phyloP scores from a whole-genome alignment of 1,139 yeast genomes.

The Geotrichum bryndzae region DNA sequence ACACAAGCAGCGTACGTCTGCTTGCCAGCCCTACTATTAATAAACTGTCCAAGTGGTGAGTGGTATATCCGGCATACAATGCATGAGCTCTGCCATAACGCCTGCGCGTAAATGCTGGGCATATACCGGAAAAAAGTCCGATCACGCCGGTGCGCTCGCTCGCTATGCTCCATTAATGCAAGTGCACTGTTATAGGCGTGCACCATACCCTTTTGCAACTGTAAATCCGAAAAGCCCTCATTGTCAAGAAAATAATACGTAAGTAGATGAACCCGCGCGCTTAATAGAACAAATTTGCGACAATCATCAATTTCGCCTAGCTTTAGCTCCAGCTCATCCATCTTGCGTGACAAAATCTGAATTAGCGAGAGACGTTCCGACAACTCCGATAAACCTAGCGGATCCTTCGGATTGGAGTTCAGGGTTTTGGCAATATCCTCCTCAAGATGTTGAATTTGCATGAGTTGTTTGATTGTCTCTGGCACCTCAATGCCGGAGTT shows the following conservation, averaged over 20 bases:
- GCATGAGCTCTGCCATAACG: constrained; percentile 88
- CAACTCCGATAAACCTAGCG: constrained; percentile 56
- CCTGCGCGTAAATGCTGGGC: constrained; percentile 76
- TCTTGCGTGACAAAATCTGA: constrained; percentile 60
- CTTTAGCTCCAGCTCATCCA: constrained; percentile 67
- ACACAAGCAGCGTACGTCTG: constrained; percentile 66
- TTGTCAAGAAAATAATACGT: constrained; percentile 76
- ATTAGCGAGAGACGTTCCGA: constrained; percentile 69
- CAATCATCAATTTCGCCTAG: constrained; percentile 53
- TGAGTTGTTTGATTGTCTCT: constrained; percentile 58
- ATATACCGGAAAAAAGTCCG: constrained; percentile 63
- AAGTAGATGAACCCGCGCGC: constrained; percentile 71
- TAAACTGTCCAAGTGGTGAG: constrained; percentile 57
- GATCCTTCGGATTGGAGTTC: constrained; percentile 64
- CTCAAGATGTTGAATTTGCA: constrained; percentile 77
- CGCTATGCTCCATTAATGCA: constrained; percentile 61
- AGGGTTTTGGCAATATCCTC: constrained; percentile 76
- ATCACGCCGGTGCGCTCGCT: constrained; percentile 53
- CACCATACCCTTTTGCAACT: constrained; percentile 67
- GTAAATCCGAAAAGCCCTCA: constrained; percentile 46
- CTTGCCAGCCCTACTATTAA: constrained; percentile 71
- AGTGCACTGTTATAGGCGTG: constrained; percentile 75
- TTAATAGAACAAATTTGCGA: constrained; percentile 59
- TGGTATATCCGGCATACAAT: constrained; percentile 73
- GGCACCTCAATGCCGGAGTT: constrained; percentile 48